These are phyloP conservation scores for Blastobotrys attinorum DNA, from an alignment of 805 yeast genomes.

Conservation along the genomic window DNA sequence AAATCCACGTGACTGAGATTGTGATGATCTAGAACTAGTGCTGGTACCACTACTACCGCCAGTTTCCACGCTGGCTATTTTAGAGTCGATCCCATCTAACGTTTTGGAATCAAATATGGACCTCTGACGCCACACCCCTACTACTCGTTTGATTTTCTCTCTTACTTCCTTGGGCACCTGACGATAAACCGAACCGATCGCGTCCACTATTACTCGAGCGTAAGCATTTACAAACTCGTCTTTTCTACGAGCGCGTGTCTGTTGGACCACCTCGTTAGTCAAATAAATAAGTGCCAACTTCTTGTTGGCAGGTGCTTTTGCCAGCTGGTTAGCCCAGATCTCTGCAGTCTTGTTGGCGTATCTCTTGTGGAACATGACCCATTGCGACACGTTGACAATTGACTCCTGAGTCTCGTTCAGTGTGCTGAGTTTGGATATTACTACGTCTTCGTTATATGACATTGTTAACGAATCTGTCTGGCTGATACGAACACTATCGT, in stretches of 20 bases:
- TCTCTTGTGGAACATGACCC: constrained; percentile 62
- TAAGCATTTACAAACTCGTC: constrained; percentile 53
- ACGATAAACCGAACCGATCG: constrained; percentile 31
- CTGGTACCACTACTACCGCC: background rate
- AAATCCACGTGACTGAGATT: background rate
- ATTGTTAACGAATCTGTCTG: constrained; percentile 12
- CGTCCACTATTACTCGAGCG: constrained; percentile 36
- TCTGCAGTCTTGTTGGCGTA: constrained; percentile 45
- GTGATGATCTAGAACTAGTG: no score
- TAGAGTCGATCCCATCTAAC: constrained; percentile 22
- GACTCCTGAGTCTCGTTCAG: constrained; percentile 54
- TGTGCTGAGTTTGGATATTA: constrained; percentile 38
- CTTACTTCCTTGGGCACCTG: constrained; percentile 36
- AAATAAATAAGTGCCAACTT: constrained; percentile 57
- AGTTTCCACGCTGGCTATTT: background rate
- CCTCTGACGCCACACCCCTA: constrained; percentile 60
- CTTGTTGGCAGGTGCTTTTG: constrained; percentile 31
- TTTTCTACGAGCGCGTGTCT: constrained; percentile 55
- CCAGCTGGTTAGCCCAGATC: constrained; percentile 41
- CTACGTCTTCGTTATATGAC: constrained; percentile 48
- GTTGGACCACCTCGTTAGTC: constrained; percentile 77
- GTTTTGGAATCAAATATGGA: constrained; percentile 37
- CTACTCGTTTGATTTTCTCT: constrained; percentile 48
- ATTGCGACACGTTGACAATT: constrained; percentile 66
- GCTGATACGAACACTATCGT: background rate